Conservation (phyloP, 192 early-diverging fungal genomes). For the Chytriomyces hyalinus region DNA sequence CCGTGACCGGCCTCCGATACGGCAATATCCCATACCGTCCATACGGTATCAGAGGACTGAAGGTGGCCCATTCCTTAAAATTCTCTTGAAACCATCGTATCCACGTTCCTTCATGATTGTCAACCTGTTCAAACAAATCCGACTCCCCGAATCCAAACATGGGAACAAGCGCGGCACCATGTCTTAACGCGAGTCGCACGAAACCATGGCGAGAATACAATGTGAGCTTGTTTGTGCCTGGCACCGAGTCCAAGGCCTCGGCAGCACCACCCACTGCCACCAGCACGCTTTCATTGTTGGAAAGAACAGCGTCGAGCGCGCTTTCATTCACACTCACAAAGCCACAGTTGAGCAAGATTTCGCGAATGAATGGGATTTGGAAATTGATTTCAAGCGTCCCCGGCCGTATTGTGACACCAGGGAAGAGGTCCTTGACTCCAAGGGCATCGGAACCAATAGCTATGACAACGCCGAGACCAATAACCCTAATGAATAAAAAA, state of each 20-base stretch:
- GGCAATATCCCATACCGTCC: slow-evolving; percentile 74
- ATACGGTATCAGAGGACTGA: slow-evolving; percentile 68
- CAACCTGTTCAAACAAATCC: slow-evolving; percentile 82
- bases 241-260: slow-evolving; percentile 61
- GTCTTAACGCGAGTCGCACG: slow-evolving; percentile 83
- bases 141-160: slow-evolving; percentile 95
- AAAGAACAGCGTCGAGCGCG: not conserved
- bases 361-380: slow-evolving; percentile 33
- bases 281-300: slow-evolving; percentile 54
- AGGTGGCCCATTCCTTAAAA: slow-evolving; percentile 61
- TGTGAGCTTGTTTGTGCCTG: slow-evolving; percentile 35
- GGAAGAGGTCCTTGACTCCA: slow-evolving; percentile 28
- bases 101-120: slow-evolving; percentile 69
- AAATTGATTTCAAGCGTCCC: slow-evolving; percentile 30
- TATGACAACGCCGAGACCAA: slow-evolving; percentile 70
- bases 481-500: slow-evolving; percentile 80
- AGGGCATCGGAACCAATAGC: slow-evolving; percentile 31
- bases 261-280: slow-evolving; percentile 92
- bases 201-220: slow-evolving; percentile 77
- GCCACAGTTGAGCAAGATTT: slow-evolving; percentile 33
- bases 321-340: slow-evolving; percentile 28
- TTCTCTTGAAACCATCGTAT: slow-evolving; percentile 72
- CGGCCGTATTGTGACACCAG: slow-evolving; percentile 18
- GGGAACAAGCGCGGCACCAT: slow-evolving; percentile 84
- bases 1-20: slow-evolving; percentile 47